Evolutionary conservation across 352 stramenopile species (phyloP), one percentile per base, ranked within the genome.

Genomic region (Pythium aquatile): DNA sequence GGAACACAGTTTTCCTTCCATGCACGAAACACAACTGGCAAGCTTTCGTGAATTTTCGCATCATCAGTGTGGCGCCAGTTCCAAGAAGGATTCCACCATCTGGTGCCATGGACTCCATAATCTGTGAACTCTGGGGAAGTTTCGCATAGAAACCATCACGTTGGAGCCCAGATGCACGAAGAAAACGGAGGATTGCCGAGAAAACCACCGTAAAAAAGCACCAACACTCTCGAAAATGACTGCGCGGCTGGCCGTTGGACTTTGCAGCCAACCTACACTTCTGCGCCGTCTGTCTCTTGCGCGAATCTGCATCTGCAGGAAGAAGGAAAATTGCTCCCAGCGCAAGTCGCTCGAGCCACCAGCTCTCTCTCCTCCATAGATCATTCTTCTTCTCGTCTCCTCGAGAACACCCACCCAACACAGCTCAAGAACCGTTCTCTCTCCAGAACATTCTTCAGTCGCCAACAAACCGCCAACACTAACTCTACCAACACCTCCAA

Each of bases 221-320:
- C 39, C 39, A 47, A 47, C 39, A 47, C 39, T 47, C 39, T 47
- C 39, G 13, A 24, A 4, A 47, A 16, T n/a, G 20, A 24, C 4
- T 8, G 8, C 14, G 39, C 8, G 17, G 39, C 39, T 24, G 9
- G 16, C 39, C 39, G 39, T 47, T 47, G 39, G 39, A 47, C 39
- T 47, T 24, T 47, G 39, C 13, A 47, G 39, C 39, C 33, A 62
- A 62, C 55, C 55, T 62, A 55, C 55, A 62, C 1, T 90, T 62
- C 55, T n/a, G 40, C 28, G 26, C 39, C 55, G 55, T 62, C 40
- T 62, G 55, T 62, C 55, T 62, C 55, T 52, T 52, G 48, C 55
- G 28, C 55, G 16, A 42, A 47, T 52, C 55, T 28, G 16, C 24
- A 47, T 52, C 55, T 28, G 16, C 24, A 26, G 26, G 46, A 53